Evolutionary conservation across 192 early-diverging fungal genomes (phyloP).

Genomic region (Coemansia sp.): DNA sequence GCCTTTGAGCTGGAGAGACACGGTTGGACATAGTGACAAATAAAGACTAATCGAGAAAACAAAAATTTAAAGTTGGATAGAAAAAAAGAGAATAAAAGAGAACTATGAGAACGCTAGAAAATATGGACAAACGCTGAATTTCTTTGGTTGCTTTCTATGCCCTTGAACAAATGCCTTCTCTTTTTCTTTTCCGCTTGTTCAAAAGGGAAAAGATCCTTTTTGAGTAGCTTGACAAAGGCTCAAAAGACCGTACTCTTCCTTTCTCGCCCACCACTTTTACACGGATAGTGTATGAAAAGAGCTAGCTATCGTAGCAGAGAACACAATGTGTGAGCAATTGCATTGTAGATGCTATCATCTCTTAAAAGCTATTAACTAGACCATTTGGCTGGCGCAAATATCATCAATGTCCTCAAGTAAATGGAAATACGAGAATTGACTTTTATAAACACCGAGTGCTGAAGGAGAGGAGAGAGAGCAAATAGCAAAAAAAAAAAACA

Average conservation of each 20-base stretch:
- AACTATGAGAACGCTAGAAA: not conserved
- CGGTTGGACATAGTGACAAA: not conserved
- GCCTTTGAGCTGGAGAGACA: not conserved
- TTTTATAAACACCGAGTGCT: too few species aligned
- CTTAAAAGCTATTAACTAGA: not conserved
- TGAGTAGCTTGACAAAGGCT: not conserved
- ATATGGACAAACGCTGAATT: not conserved
- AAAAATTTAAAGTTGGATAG: not conserved
- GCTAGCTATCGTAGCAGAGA: not conserved
- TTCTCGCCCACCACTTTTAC: not conserved
- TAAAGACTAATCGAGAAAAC: not conserved
- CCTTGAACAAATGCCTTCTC: not conserved
- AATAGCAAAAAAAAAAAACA: too few species aligned
- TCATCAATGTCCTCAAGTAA: not conserved
- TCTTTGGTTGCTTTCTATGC: not conserved
- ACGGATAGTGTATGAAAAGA: not conserved
- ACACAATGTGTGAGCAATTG: too few species aligned
- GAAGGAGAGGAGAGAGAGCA: too few species aligned
- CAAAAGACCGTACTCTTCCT: not conserved
- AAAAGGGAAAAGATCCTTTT: not conserved
- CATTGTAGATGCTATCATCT: not conserved
- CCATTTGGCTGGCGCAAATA: not conserved
- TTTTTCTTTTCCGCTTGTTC: not conserved
- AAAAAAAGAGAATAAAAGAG: not conserved
- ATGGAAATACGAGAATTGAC: too few species aligned